A percentile compares a stretch with the other conserved stretches of the same genome.
Conservation (phyloP, 2,329 filamentous ascomycete species). For the Rhinocladiella mackenziei region DNA sequence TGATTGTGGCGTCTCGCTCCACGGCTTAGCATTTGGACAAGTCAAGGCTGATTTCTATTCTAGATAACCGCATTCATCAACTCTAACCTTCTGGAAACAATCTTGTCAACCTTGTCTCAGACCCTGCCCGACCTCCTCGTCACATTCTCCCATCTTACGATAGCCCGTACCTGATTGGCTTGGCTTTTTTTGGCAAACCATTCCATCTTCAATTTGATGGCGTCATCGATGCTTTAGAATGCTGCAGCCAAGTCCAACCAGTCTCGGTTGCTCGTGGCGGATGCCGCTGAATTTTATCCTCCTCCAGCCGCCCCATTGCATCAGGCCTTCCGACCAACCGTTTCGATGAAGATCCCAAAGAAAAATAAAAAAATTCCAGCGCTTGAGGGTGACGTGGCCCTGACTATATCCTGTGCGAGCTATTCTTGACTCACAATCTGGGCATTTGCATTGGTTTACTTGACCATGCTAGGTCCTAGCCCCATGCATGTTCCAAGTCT, state of each 20-base stretch:
- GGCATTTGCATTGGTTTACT: constrained; percentile 3
- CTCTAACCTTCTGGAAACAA: too few species aligned
- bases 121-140: too few species aligned
- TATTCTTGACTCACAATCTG: constrained; percentile 11
- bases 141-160: too few species aligned
- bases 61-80: too few species aligned
- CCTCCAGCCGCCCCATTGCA: neutral
- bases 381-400: neutral
- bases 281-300: neutral
- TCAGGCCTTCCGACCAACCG: neutral
- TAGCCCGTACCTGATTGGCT: too few species aligned
- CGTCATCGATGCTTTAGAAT: neutral
- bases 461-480: constrained; percentile 12
- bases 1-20: too few species aligned
- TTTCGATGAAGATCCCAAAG: neutral
- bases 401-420: neutral
- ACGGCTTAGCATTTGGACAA: too few species aligned
- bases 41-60: too few species aligned
- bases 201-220: too few species aligned
- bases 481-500: constrained; percentile 11
- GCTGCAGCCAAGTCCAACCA: neutral
- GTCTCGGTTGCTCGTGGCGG: too few species aligned
- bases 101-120: too few species aligned
- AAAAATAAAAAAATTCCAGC: neutral
- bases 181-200: too few species aligned